These are phyloP conservation scores for Leishmania guyanensis DNA, from an alignment of 208 protist species.

Conservation along the genomic window DNA sequence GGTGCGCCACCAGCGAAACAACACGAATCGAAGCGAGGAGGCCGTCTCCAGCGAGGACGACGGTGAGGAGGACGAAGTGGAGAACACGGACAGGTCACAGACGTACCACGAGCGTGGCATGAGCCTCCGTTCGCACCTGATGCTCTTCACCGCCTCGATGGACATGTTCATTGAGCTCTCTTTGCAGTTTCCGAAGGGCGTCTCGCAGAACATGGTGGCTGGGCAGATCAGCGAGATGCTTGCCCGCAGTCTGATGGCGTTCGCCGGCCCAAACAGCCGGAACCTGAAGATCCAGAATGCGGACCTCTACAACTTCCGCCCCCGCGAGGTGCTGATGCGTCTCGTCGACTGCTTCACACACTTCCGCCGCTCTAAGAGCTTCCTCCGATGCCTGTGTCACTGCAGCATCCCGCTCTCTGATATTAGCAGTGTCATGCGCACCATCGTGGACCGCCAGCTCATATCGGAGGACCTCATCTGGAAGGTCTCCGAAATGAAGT, in stretches of 20 bases:
- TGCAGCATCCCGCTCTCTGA: conserved; percentile 70
- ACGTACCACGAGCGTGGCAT: conserved; percentile 86
- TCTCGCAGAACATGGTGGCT: conserved; percentile 89
- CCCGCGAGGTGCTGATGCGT: conserved; percentile 73
- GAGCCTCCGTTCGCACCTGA: conserved; percentile 60
- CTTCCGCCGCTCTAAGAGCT: conserved; percentile 72
- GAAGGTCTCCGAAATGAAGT: conserved; percentile 67
- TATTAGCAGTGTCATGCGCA: conserved; percentile 57
- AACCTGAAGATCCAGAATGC: conserved; percentile 82
- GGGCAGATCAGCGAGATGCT: conserved; percentile 90
- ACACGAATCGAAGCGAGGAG: background rate
- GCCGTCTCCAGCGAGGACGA: conserved; percentile 11
- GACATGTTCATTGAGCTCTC: conserved; percentile 88
- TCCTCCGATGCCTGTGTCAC: conserved; percentile 77
- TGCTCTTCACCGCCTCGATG: conserved; percentile 80
- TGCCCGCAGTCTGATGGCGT: conserved; percentile 76
- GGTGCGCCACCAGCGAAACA: background rate
- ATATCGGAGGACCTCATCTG: conserved; percentile 62
- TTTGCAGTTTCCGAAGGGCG: conserved; percentile 72
- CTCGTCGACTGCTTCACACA: conserved; percentile 84
- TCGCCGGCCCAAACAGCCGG: conserved; percentile 77
- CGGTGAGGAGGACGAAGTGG: conserved; percentile 48
- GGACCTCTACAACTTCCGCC: conserved; percentile 77
- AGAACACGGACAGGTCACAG: conserved; percentile 38
- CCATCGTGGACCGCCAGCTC: conserved; percentile 66